Evolutionary conservation across 139 green algal genomes (phyloP), one percentile per base, ranked within the genome.

Genomic region (Volvox reticuliferus): DNA sequence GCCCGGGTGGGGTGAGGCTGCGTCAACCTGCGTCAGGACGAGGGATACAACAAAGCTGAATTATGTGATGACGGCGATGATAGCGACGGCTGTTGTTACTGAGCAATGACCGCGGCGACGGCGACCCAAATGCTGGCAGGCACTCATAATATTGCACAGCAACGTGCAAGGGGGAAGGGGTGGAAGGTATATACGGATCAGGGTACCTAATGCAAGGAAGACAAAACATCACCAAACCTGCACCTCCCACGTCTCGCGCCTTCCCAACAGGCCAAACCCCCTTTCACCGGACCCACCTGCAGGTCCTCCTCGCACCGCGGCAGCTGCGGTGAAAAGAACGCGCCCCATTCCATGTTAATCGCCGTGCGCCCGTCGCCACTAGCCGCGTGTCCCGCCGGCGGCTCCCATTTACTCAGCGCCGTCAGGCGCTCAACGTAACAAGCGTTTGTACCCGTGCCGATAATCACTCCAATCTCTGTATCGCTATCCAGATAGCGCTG

Each of bases 391-490:
- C 62, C 84, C 26, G 68, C 13, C 65, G 77, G 55, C 16, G 87
- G 55, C 73, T 77, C 30, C 93, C 92, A 96, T 89, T 97, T 97
- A 73, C 88, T 65, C 61, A 97, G 63, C 30, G 37, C 19, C 24
- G 81, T 28, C 26, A 94, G 44, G 30, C 92, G 37, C 90, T 98
- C 97, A 71, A 98, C 90, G 84, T 98, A 98, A 86, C 94, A 95
- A 0, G 94, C 96, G 87, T 99, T 99, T 89, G 96, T 98, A 68
- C 97, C 97, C 28, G 97, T 99, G 77, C 97, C 97, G 36, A 99
- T 87, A 65, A 99, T 98, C 88, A 98, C 93, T 32, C 94, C 95
- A 19, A 97, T 86, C 86, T 94, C 82, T 18, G 95, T 96, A 90
- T 94, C 85, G 21, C 82, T 90, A 71, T 98, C 94, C 35, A 91